Percentiles rank a stretch among this genome's conserved stretches.
These are phyloP conservation scores for Scenedesmus sp. DNA, from an alignment of 163 green algal species.

Conservation along the genomic window DNA sequence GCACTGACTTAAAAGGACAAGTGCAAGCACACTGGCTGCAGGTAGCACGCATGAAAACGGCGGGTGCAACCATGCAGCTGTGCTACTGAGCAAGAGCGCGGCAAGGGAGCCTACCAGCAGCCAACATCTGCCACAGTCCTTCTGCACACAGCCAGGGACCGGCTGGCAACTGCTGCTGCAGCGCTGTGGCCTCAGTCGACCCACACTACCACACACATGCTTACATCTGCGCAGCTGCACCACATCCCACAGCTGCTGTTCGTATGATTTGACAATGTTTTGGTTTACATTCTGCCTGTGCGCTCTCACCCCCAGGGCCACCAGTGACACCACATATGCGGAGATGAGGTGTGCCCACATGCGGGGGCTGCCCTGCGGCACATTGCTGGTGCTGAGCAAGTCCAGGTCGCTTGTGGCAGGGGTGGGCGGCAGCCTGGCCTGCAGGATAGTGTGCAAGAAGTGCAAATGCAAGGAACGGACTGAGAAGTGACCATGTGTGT, in stretches of 20 bases:
- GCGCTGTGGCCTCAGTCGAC: too few relatives aligned
- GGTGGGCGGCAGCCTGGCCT: not conserved
- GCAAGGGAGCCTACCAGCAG: too few relatives aligned
- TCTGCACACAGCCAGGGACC: too few relatives aligned
- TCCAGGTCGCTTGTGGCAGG: constrained; percentile 34
- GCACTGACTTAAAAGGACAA: too few relatives aligned
- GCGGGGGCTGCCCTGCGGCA: constrained; percentile 3
- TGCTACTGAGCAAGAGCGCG: too few relatives aligned
- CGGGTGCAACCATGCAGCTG: too few relatives aligned
- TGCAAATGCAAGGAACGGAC: not conserved
- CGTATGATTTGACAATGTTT: too few relatives aligned
- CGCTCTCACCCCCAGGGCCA: constrained; percentile 29
- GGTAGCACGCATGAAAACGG: too few relatives aligned
- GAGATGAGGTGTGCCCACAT: constrained; percentile 47
- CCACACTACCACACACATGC: too few relatives aligned
- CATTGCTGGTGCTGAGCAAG: constrained; percentile 28
- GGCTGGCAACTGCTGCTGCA: too few relatives aligned
- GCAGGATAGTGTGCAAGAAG: not conserved
- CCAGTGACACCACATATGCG: constrained; percentile 36
- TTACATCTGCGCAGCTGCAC: not conserved
- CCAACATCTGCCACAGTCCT: too few relatives aligned
- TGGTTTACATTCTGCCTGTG: not conserved
- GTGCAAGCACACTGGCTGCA: too few relatives aligned
- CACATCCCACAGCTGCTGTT: not conserved
- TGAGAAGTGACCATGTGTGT: not conserved